phyloP scores from a whole-genome alignment of 345 rosid species.

The Eucalyptus rudis region DNA sequence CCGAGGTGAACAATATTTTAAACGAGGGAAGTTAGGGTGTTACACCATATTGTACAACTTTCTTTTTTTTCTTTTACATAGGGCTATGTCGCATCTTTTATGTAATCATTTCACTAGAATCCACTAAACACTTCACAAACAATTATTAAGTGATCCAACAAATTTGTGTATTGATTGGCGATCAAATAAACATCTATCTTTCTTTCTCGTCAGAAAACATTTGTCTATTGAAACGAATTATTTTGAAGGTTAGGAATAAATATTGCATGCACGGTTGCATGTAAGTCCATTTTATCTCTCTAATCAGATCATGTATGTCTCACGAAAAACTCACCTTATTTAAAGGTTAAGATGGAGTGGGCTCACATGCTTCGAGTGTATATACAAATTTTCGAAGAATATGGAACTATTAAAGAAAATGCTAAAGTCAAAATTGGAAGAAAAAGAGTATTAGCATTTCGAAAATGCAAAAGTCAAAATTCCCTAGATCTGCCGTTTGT shows the following conservation, averaged over 20 bases:
- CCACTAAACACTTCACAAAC: neutral
- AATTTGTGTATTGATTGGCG: fast-evolving
- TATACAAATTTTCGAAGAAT: neutral
- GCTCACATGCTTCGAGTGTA: fast-evolving
- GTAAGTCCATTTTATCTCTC: neutral
- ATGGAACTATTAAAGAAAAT: neutral
- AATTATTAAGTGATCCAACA: neutral
- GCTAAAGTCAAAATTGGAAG: neutral
- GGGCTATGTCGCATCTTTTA: neutral
- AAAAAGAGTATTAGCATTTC: too few species aligned
- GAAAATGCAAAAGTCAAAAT: neutral
- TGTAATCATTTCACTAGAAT: neutral
- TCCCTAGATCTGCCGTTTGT: fast-evolving
- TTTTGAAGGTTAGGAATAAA: neutral
- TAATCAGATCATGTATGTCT: fast-evolving
- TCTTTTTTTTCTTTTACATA: neutral
- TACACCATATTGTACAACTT: neutral
- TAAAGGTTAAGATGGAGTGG: fast-evolving
- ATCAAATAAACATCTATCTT: too few species aligned
- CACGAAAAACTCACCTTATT: fast-evolving
- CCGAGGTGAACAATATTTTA: neutral
- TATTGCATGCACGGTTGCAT: neutral
- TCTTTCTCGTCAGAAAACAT: neutral
- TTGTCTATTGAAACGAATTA: fast-evolving
- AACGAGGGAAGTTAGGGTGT: neutral